phyloP scores from a whole-genome alignment of 129 eudicot genomes.

The Logfia minima region DNA sequence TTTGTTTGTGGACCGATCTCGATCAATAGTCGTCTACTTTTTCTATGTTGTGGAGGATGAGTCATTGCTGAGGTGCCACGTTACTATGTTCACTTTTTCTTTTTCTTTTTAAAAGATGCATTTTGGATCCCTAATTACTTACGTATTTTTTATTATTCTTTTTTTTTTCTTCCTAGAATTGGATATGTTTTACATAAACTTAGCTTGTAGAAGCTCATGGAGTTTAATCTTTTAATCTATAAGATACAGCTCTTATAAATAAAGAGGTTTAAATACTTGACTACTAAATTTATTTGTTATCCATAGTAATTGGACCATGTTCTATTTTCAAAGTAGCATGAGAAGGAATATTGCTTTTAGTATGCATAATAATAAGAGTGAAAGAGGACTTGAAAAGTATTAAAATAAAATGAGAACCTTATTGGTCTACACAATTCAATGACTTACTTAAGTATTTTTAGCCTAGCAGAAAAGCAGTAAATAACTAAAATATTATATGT shows the following conservation, averaged over 20 bases:
- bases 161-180: no score
- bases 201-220: no score
- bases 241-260: no score
- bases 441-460: no score
- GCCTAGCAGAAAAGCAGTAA: no score
- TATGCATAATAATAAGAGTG: background rate
- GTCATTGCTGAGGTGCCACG: conserved; percentile 23
- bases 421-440: background rate
- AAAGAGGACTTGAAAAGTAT: background rate
- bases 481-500: no score
- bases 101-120: background rate
- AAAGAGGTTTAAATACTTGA: background rate
- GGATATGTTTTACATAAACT: no score
- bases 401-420: background rate
- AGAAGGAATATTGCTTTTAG: background rate
- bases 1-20: conserved; percentile 6
- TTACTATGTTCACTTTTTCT: background rate
- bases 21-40: background rate
- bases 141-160: no score
- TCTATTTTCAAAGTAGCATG: background rate
- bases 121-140: background rate
- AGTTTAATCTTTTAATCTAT: no score
- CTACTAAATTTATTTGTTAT: background rate
- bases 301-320: background rate
- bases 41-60: background rate